Evolutionary conservation across 306 rosid species (phyloP).

Genomic region (Lagenaria siceraria): DNA sequence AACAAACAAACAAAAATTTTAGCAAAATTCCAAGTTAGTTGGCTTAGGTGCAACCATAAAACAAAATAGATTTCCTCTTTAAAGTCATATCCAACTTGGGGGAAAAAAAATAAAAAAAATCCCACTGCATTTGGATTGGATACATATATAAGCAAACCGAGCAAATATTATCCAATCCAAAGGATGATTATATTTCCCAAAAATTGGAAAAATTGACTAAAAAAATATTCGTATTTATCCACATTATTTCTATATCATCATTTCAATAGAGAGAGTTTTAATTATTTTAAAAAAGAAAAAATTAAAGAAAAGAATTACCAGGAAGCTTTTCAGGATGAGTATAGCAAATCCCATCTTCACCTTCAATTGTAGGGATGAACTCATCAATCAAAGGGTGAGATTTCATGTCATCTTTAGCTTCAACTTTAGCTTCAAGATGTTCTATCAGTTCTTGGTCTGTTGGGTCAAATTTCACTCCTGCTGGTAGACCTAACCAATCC

Average conservation of each 20-base stretch:
- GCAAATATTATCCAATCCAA: background rate
- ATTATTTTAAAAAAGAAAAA: no score
- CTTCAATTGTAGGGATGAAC: slow-evolving; percentile 93
- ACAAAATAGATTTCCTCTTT: background rate
- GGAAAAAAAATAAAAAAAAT: background rate
- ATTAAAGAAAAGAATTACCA: slow-evolving; percentile 21
- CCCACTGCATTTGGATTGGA: background rate
- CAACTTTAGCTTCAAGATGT: slow-evolving; percentile 96
- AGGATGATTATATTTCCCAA: background rate
- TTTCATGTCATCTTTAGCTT: slow-evolving; percentile 47
- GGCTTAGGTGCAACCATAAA: slow-evolving; percentile 36
- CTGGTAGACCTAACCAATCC: slow-evolving; percentile 99
- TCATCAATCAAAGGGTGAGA: slow-evolving; percentile 98
- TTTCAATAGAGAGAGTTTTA: background rate
- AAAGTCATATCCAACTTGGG: slow-evolving; percentile 9
- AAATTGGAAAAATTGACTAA: background rate
- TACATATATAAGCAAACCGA: background rate
- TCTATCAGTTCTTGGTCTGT: slow-evolving; percentile 95
- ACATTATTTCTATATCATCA: background rate
- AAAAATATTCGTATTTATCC: background rate
- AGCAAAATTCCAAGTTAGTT: slow-evolving; percentile 5
- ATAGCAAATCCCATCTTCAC: slow-evolving; percentile 98
- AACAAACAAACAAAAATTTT: background rate
- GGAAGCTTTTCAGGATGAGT: slow-evolving; percentile 99
- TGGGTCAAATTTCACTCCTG: slow-evolving; percentile 98